Conservation (phyloP, 768 basidiomycete species). For the Podaxis sp. region DNA sequence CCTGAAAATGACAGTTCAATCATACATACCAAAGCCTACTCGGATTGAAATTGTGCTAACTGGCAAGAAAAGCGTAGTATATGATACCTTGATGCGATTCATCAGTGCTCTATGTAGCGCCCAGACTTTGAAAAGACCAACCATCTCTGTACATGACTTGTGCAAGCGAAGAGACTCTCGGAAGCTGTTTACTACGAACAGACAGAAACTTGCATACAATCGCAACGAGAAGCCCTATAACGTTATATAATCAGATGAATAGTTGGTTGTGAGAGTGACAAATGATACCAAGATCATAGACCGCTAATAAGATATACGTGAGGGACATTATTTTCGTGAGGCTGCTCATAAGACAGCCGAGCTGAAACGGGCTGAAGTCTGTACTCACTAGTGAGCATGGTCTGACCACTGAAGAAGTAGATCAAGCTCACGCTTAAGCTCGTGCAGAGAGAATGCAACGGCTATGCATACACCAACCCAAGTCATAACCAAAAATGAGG, state of each 20-base stretch:
- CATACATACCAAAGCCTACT: not conserved
- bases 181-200: not conserved
- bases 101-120: too few relatives aligned
- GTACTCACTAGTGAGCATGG: not conserved
- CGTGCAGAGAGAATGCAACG: not conserved
- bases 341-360: not conserved
- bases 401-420: too few relatives aligned
- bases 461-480: not conserved
- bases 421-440: not conserved
- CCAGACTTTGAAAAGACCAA: not conserved
- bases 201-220: not conserved
- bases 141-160: constrained; percentile 3
- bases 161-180: not conserved
- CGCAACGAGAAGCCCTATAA: not conserved
- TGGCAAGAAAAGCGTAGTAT: not conserved
- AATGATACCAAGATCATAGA: not conserved
- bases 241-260: not conserved
- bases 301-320: not conserved
- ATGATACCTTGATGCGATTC: not conserved
- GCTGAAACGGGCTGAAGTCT: not conserved
- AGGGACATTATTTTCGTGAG: not conserved
- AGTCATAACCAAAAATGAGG: not conserved
- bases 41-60: not conserved
- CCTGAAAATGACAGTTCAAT: not conserved
- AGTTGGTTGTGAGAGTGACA: not conserved